phyloP scores from a whole-genome alignment of 495 filamentous ascomycete genomes.

The Neurospora africana region DNA sequence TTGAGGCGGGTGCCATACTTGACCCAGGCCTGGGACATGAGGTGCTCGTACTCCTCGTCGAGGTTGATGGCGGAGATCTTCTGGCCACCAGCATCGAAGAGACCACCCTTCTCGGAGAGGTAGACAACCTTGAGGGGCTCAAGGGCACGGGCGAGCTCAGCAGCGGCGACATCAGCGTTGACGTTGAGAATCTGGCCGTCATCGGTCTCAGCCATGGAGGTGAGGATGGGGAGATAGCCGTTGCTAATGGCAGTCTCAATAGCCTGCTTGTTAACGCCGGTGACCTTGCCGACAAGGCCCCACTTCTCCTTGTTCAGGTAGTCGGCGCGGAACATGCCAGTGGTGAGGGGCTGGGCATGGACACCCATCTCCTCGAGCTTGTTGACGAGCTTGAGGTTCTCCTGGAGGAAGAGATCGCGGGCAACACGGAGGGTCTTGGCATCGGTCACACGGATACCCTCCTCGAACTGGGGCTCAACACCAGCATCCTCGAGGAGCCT shows the following conservation, averaged over 20 bases:
- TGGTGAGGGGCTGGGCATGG: slow-evolving; percentile 81
- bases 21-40: slow-evolving; percentile 96
- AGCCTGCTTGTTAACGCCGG: slow-evolving; percentile 77
- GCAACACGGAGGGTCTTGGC: slow-evolving; percentile 89
- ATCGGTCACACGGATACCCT: slow-evolving; percentile 92
- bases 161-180: slow-evolving; percentile 94
- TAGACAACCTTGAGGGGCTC: slow-evolving; percentile 98
- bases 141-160: slow-evolving; percentile 78
- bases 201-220: slow-evolving; percentile 90
- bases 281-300: slow-evolving; percentile 91
- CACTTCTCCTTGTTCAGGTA: slow-evolving; percentile 94
- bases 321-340: slow-evolving; percentile 88
- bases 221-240: slow-evolving; percentile 87
- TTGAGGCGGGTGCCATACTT: slow-evolving; percentile 91
- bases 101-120: slow-evolving; percentile 91
- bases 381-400: slow-evolving; percentile 93
- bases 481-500: slow-evolving; percentile 83
- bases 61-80: slow-evolving; percentile 98
- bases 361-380: slow-evolving; percentile 86
- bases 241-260: slow-evolving; percentile 89
- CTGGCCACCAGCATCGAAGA: slow-evolving; percentile 89
- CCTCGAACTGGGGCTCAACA: slow-evolving; percentile 91
- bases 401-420: slow-evolving; percentile 82
- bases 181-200: slow-evolving; percentile 96
- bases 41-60: slow-evolving; percentile 89